Evolutionary conservation across 352 stramenopile species (phyloP).

Genomic region (Elongisporangium senticosum): DNA sequence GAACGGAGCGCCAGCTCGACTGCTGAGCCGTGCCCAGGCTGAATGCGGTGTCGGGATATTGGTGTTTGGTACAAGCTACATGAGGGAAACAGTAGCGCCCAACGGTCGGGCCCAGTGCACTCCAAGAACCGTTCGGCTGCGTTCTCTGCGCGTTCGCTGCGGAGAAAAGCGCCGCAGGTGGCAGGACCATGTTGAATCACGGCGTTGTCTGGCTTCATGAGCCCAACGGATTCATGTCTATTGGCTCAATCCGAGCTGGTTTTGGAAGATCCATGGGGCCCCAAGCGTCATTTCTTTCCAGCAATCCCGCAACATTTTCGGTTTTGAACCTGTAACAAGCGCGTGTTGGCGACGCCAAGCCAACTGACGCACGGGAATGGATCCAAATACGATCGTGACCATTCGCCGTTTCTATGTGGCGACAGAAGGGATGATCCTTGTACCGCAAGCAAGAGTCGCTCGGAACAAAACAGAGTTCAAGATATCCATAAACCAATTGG

Average conservation of each 20-base stretch:
- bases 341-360: not conserved
- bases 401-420: not conserved
- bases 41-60: too few relatives aligned
- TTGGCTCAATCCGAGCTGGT: not conserved
- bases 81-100: not conserved
- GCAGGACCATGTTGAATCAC: not conserved
- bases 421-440: too few relatives aligned
- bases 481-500: not conserved
- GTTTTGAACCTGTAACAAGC: not conserved
- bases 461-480: not conserved
- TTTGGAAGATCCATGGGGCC: not conserved
- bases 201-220: not conserved
- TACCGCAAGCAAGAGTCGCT: not conserved
- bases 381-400: not conserved
- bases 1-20: too few relatives aligned
- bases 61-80: not conserved
- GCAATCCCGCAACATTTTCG: not conserved
- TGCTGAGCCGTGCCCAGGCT: too few relatives aligned
- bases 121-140: not conserved
- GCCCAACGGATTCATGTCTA: not conserved
- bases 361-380: not conserved
- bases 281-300: not conserved
- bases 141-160: not conserved
- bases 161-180: too few relatives aligned
- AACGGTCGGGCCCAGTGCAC: not conserved